Conservation (phyloP, 164 flowering plant species). For the Berberis vulgaris region DNA sequence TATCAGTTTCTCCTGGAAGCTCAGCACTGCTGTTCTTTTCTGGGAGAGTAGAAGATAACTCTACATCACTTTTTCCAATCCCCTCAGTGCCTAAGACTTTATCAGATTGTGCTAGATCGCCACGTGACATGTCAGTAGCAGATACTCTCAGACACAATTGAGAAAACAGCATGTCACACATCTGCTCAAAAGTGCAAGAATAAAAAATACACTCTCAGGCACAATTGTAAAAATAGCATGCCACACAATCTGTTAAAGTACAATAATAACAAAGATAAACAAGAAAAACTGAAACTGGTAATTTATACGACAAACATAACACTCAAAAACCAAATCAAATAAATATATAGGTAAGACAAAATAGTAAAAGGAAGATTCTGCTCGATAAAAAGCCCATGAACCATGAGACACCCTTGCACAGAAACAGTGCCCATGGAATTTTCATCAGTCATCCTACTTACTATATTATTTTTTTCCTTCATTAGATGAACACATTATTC, state of each 20-base stretch:
- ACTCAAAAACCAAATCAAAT: no score
- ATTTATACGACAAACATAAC: no score
- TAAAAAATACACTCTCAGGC: neutral
- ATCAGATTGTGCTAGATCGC: slow-evolving; percentile 28
- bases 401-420: no score
- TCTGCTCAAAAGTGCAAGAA: slow-evolving; percentile 37
- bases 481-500: no score
- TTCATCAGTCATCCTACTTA: no score
- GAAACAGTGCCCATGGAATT: no score
- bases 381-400: no score
- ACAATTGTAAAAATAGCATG: neutral
- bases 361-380: no score
- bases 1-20: slow-evolving; percentile 25
- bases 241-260: neutral
- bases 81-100: slow-evolving; percentile 22
- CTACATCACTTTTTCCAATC: slow-evolving; percentile 19
- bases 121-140: slow-evolving; percentile 25
- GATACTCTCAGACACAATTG: slow-evolving; percentile 81
- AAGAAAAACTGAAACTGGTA: no score
- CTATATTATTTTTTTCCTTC: no score
- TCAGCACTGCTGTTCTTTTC: slow-evolving; percentile 29
- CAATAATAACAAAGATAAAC: no score
- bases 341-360: no score
- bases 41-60: slow-evolving; percentile 17
- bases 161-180: slow-evolving; percentile 93